These are phyloP conservation scores for Xerocomus spinulosus DNA, from an alignment of 768 basidiomycete genomes.

Conservation along the genomic window DNA sequence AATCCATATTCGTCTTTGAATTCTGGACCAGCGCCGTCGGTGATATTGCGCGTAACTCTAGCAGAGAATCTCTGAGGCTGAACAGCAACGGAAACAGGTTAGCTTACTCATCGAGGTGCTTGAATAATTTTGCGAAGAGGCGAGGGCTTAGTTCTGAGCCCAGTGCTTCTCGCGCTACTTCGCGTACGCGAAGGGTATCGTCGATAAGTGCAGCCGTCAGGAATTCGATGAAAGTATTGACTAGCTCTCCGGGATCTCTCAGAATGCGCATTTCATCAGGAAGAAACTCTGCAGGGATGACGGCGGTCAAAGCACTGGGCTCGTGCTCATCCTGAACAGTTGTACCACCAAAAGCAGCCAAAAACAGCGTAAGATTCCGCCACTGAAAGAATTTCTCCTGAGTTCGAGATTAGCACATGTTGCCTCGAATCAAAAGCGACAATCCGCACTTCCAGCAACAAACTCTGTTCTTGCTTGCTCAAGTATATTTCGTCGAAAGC, in stretches of 20 bases:
- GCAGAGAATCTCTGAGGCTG: background rate
- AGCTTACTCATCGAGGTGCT: conserved; percentile 69
- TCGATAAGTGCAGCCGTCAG: conserved; percentile 65
- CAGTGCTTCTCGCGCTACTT: conserved; percentile 74
- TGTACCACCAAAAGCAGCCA: conserved; percentile 68
- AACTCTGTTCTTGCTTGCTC: conserved; percentile 34
- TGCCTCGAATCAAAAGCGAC: background rate
- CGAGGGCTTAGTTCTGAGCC: conserved; percentile 73
- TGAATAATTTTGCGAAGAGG: conserved; percentile 63
- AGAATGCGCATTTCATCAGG: conserved; percentile 70
- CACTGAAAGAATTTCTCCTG: conserved; percentile 77
- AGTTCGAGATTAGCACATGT: conserved; percentile 3
- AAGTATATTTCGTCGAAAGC: conserved; percentile 34
- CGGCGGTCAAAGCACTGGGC: conserved; percentile 43
- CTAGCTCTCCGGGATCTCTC: conserved; percentile 51
- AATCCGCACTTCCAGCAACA: conserved; percentile 36
- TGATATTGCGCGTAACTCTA: conserved; percentile 51
- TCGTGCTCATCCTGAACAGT: conserved; percentile 54
- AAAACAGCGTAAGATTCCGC: conserved; percentile 78
- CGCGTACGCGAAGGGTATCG: conserved; percentile 64
- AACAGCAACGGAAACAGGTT: background rate
- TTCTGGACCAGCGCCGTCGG: conserved; percentile 43
- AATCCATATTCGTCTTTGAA: conserved; percentile 36
- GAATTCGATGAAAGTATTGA: conserved; percentile 62
- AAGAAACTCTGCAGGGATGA: conserved; percentile 55